Conservation (phyloP, 139 green algal species). For the Micromonas commoda region DNA sequence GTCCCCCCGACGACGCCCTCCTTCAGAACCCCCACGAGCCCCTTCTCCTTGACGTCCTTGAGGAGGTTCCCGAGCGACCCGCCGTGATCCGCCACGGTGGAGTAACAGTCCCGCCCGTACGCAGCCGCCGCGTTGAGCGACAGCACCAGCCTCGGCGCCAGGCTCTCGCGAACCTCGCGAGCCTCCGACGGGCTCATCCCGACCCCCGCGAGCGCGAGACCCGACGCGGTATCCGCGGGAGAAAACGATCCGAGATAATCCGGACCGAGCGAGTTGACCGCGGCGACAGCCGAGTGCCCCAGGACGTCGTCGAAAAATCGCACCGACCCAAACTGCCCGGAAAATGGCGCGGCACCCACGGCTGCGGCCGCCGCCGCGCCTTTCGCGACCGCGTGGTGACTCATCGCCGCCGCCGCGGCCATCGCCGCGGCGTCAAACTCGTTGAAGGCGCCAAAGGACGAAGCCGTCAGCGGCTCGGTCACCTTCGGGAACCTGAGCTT, state of each 20-base stretch:
- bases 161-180: background rate
- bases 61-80: too few relatives aligned
- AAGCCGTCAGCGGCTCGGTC: background rate
- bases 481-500: conserved; percentile 4
- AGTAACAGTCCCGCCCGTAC: background rate
- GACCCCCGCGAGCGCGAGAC: background rate
- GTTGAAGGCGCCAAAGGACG: background rate
- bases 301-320: conserved; percentile 3
- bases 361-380: background rate
- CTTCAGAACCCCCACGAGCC: too few relatives aligned
- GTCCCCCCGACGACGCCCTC: background rate
- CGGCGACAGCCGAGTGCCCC: background rate
- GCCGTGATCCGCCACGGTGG: background rate
- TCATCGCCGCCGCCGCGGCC: too few relatives aligned
- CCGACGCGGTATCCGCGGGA: background rate
- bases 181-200: conserved; percentile 3
- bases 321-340: background rate
- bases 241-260: conserved; percentile 20
- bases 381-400: background rate
- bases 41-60: too few relatives aligned
- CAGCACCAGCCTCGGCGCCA: background rate
- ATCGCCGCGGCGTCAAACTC: conserved; percentile 7
- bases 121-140: background rate
- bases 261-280: conserved; percentile 8
- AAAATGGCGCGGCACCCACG: background rate